Evolutionary conservation across 1,284 basidiomycete genomes (phyloP).

Genomic region (Schizophyllum commune): DNA sequence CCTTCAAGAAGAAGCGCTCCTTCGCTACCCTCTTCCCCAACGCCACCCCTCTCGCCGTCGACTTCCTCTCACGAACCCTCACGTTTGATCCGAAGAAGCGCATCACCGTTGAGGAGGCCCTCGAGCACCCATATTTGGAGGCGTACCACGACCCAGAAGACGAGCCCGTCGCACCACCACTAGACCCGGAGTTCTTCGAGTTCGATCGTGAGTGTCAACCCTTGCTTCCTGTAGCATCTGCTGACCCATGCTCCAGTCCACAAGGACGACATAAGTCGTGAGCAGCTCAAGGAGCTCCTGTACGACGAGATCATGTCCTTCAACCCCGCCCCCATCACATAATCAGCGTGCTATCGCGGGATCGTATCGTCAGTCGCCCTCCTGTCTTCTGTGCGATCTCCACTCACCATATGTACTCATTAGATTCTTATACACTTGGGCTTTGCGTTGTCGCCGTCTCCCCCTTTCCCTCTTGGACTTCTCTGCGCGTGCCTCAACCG

Average conservation of each 20-base stretch:
- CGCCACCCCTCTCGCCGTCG: constrained; percentile 77
- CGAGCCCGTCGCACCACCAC: constrained; percentile 85
- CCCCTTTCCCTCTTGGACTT: background rate
- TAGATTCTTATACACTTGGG: background rate
- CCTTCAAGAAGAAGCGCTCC: constrained; percentile 77
- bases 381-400: background rate
- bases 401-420: background rate
- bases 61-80: constrained; percentile 88
- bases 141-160: constrained; percentile 92
- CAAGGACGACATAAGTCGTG: constrained; percentile 90
- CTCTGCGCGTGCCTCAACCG: background rate
- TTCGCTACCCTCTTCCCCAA: constrained; percentile 83
- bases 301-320: constrained; percentile 71
- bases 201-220: constrained; percentile 63
- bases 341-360: constrained; percentile 6
- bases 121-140: constrained; percentile 87
- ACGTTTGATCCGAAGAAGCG: constrained; percentile 93
- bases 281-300: constrained; percentile 51
- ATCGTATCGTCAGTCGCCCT: background rate
- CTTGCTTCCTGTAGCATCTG: background rate
- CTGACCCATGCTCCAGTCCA: constrained; percentile 45
- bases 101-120: constrained; percentile 85
- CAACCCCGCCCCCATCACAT: constrained; percentile 55
- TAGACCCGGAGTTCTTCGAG: constrained; percentile 89
- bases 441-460: background rate